Evolutionary conservation across 495 filamentous ascomycete genomes (phyloP).

Genomic region (Rostrohypoxylon terebratum): DNA sequence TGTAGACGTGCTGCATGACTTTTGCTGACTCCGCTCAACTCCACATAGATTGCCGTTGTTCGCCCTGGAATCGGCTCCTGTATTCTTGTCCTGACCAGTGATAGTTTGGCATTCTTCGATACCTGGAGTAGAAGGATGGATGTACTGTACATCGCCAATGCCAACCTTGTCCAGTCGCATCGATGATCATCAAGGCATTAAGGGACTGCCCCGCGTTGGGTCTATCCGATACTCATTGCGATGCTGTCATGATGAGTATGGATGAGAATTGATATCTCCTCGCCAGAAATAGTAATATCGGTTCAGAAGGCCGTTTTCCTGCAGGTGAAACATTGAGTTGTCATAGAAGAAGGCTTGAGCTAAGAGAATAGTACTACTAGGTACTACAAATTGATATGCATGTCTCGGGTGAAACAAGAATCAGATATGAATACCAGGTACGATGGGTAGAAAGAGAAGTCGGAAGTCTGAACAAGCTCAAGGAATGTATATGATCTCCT

Average conservation of each 20-base stretch:
- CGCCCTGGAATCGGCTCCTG: constrained; percentile 39
- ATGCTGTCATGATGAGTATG: constrained; percentile 20
- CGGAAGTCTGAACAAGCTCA: constrained; percentile 42
- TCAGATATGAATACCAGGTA: neutral
- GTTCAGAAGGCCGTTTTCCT: neutral
- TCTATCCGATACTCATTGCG: constrained; percentile 29
- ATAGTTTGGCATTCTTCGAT: constrained; percentile 30
- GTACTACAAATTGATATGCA: neutral
- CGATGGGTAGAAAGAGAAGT: constrained; percentile 8
- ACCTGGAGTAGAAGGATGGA: constrained; percentile 29
- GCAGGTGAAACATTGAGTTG: neutral
- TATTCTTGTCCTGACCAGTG: constrained; percentile 33
- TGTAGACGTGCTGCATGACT: constrained; percentile 45
- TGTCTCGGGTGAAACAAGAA: neutral
- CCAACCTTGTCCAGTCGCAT: constrained; percentile 37
- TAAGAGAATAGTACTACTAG: too few relatives aligned
- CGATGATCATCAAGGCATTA: constrained; percentile 43
- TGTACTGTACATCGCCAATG: constrained; percentile 34
- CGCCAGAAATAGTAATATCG: neutral
- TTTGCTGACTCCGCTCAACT: constrained; percentile 42
- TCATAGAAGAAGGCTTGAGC: neutral
- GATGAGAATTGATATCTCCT: neutral
- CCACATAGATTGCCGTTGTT: constrained; percentile 36
- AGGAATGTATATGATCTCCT: constrained; percentile 16
- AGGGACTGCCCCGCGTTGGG: constrained; percentile 40